Conservation (phyloP, 306 rosid species). For the Acacia melanoxylon region DNA sequence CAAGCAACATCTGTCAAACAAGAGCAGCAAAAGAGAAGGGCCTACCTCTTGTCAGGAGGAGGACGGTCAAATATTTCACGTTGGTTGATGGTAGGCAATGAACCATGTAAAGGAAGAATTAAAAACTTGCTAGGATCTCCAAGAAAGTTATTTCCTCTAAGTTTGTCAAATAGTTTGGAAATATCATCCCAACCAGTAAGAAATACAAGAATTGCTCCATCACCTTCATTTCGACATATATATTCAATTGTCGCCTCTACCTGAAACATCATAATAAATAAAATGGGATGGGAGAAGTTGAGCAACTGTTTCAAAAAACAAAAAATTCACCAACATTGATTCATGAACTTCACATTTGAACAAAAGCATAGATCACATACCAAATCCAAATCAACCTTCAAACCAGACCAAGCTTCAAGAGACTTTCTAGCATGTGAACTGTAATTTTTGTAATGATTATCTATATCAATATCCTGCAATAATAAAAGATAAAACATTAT, state of each 20-base stretch:
- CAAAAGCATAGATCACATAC: constrained; percentile 50
- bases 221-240: constrained; percentile 71
- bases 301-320: not conserved
- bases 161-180: constrained; percentile 78
- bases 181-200: constrained; percentile 99
- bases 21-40: constrained; percentile 36
- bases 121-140: constrained; percentile 73
- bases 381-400: constrained; percentile 89
- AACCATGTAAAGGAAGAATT: constrained; percentile 87
- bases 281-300: constrained; percentile 22
- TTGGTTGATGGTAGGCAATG: constrained; percentile 93
- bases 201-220: constrained; percentile 91
- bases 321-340: not conserved
- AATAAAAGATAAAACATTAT: constrained; percentile 25
- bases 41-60: constrained; percentile 82
- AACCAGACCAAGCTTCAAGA: constrained; percentile 92
- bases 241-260: constrained; percentile 85
- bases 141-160: constrained; percentile 71
- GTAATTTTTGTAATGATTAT: constrained; percentile 60
- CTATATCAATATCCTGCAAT: constrained; percentile 74
- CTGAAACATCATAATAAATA: constrained; percentile 43
- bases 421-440: constrained; percentile 74
- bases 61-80: constrained; percentile 93
- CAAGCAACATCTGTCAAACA: constrained; percentile 8
- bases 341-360: constrained; percentile 1